phyloP scores from a whole-genome alignment of 1,284 basidiomycete genomes.

The Naganishia sp. region DNA sequence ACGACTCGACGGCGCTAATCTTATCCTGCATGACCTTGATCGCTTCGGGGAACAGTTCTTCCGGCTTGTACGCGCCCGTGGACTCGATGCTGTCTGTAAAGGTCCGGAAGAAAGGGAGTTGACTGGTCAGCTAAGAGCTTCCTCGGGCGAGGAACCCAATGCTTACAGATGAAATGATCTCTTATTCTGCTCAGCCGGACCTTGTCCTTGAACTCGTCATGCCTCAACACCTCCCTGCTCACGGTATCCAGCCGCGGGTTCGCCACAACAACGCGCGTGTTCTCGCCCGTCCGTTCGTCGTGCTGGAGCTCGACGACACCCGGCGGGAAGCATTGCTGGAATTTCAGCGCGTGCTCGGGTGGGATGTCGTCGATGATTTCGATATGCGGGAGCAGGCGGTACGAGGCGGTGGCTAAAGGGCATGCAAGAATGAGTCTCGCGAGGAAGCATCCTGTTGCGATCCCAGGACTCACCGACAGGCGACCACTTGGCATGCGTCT shows the following conservation, averaged over 20 bases:
- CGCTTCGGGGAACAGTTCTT: conserved; percentile 80
- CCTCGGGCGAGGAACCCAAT: not conserved
- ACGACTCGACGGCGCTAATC: conserved; percentile 57
- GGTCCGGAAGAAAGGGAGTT: not conserved
- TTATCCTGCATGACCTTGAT: conserved; percentile 81
- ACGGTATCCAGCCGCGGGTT: conserved; percentile 80
- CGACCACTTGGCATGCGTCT: conserved; percentile 95
- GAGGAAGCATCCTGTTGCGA: not conserved
- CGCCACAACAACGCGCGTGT: conserved; percentile 60
- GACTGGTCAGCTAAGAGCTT: not conserved
- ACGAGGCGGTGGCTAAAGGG: conserved; percentile 80
- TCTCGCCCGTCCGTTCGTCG: conserved; percentile 56
- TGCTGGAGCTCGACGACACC: conserved; percentile 77
- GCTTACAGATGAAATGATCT: conserved; percentile 89
- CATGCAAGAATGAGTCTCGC: not conserved
- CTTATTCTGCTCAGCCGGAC: conserved; percentile 83
- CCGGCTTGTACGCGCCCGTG: conserved; percentile 81
- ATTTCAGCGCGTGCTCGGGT: conserved; percentile 67
- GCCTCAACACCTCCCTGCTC: conserved; percentile 86
- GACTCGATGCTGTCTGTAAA: conserved; percentile 81
- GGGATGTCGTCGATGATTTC: conserved; percentile 70
- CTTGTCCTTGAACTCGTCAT: conserved; percentile 84
- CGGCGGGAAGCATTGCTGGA: conserved; percentile 81
- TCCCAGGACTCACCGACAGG: conserved; percentile 74
- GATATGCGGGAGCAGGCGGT: conserved; percentile 87